Conservation (phyloP, 192 early-diverging fungal species). For the Backusella psychrophila region DNA sequence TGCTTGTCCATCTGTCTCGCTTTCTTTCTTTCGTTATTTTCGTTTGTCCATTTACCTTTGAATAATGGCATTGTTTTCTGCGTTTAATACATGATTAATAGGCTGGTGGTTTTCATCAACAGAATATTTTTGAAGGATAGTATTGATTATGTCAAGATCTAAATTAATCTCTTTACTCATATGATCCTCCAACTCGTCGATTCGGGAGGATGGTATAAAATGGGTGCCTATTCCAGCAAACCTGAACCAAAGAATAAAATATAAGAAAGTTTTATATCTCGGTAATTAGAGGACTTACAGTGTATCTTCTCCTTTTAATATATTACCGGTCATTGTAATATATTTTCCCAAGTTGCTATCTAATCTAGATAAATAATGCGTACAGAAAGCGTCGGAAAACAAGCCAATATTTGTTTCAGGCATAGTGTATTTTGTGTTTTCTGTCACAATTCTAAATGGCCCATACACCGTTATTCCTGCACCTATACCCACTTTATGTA, state of each 20-base stretch:
- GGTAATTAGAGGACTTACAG: constrained; percentile 46
- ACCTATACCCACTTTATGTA: constrained; percentile 83
- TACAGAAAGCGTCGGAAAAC: constrained; percentile 89
- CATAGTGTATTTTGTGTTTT: constrained; percentile 96
- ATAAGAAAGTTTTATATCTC: background rate
- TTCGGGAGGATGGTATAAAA: constrained; percentile 85
- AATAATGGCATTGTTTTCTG: background rate
- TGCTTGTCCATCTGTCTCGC: too few relatives aligned
- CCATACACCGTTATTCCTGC: constrained; percentile 91
- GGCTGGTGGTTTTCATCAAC: constrained; percentile 20
- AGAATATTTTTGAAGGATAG: constrained; percentile 80
- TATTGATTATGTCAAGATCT: constrained; percentile 79
- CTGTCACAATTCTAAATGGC: constrained; percentile 93
- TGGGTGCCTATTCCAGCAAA: constrained; percentile 95
- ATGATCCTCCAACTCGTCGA: constrained; percentile 74
- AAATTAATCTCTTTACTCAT: constrained; percentile 67
- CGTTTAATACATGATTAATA: background rate
- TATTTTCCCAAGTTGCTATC: constrained; percentile 94
- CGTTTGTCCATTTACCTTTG: background rate
- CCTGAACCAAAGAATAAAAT: constrained; percentile 26
- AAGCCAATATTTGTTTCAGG: constrained; percentile 95
- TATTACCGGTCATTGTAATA: constrained; percentile 81
- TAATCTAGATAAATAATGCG: constrained; percentile 90
- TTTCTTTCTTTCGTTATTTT: background rate
- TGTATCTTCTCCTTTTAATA: constrained; percentile 78